Base-by-base conservation (phyloP, 2,329 filamentous ascomycete genomes). In the Elsinoe perseae region DNA sequence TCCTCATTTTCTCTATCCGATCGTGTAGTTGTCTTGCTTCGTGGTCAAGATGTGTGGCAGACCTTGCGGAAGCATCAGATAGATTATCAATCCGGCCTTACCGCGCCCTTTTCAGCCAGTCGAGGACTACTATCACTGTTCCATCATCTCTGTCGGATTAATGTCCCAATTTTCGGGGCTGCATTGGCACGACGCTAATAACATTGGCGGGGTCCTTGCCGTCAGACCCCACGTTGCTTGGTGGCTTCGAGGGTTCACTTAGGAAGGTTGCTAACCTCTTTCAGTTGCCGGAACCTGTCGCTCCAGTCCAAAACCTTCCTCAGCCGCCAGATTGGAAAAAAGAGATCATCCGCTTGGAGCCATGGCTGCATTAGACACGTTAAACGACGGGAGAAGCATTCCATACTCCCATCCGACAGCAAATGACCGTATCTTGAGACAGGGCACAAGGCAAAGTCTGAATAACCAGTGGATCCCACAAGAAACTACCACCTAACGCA, bases 311-410 rank as follows among this genome's bases (percentile, higher is more conserved):
- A 52, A n/a, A 36, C n/a, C 16, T 25, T 30, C 21, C 14, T 28
- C 43, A 48, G 21, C 43, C 43, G 43, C 43, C 20, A 27, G 14
- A 8, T 30, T 48, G 14, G 43, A n/a, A n/a, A n/a, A n/a, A n/a
- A n/a, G n/a, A n/a, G n/a, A 16, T 48, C 43, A 25, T 20, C 38
- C 38, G 38, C 38, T 8, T 43, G n/a, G 38, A 43, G 38, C 38
- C 38, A 43, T 43, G 38, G 43, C 43, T 48, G 21, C 43, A 48
- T 48, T 48, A 48, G 43, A 48, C 43, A 32, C 43, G 30, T 48
- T 48, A 48, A 25, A 48, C 43, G 20, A 28, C 23, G 44, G n/a
- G 44, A 50, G 44, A 43, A 50, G 44, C 44, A 32, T 32, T 50
- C 8, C 16, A 32, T 50, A 30, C 44, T 30, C 44, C 30, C 21